phyloP scores from a whole-genome alignment of 306 rosid genomes.

The Malus domestica region DNA sequence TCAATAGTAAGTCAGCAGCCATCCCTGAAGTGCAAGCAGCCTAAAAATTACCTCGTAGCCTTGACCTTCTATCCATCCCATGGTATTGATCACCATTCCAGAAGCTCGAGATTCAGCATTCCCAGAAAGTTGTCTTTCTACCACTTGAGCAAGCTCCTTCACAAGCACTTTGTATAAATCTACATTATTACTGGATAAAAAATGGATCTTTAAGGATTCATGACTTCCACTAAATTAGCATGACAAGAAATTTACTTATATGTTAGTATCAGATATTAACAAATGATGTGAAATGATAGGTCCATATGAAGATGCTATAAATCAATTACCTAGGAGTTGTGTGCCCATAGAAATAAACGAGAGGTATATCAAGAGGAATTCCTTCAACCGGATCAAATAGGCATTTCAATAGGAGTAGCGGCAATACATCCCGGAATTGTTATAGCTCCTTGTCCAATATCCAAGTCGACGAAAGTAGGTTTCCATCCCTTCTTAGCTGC shows the following conservation, averaged over 20 bases:
- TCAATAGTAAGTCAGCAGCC: not conserved
- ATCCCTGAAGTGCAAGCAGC: not conserved
- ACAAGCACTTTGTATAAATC: conserved; percentile 84
- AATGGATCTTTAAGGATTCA: not conserved
- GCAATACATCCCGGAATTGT: conserved; percentile 89
- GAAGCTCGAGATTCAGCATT: conserved; percentile 87
- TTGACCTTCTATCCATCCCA: conserved; percentile 98
- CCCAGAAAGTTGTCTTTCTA: conserved; percentile 78
- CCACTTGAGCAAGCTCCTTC: conserved; percentile 78
- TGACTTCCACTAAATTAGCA: not conserved
- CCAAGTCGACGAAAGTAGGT: conserved; percentile 90
- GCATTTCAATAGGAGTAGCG: conserved; percentile 94
- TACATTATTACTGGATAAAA: conserved; percentile 60
- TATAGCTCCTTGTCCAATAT: conserved; percentile 95
- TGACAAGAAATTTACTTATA: not conserved
- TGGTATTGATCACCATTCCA: conserved; percentile 94
- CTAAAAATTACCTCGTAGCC: conserved; percentile 74
- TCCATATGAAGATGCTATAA: not conserved
- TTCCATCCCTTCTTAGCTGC: conserved; percentile 96
- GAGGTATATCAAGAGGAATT: conserved; percentile 89
- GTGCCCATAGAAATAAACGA: conserved; percentile 85
- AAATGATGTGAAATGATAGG: not conserved
- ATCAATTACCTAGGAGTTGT: conserved; percentile 62
- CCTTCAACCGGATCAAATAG: conserved; percentile 90
- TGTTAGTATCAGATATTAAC: not conserved